Percentiles rank a stretch among this genome's conserved stretches.
These are phyloP conservation scores for Pyropia yezoensis DNA, from an alignment of 23 red algal species.

Conservation along the genomic window DNA sequence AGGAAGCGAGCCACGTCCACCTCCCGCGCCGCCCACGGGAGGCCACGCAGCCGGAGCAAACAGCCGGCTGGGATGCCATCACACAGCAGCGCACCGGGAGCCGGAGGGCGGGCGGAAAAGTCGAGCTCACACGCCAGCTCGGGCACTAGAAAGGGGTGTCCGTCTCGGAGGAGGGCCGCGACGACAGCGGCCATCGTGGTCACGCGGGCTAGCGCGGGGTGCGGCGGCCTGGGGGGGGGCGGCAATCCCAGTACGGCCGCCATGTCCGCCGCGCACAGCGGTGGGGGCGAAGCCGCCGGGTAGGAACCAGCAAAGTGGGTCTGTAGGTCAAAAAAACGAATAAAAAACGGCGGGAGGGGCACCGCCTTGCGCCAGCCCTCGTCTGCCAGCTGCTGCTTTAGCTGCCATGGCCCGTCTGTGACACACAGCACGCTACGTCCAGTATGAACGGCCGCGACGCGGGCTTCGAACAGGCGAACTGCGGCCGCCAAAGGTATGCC, in stretches of 20 bases:
- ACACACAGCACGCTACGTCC: conserved; percentile 25
- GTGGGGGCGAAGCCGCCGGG: conserved; percentile 28
- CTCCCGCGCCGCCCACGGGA: conserved; percentile 78
- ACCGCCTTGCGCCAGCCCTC: conserved; percentile 68
- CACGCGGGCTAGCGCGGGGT: conserved; percentile 8
- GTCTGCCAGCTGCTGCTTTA: conserved; percentile 35
- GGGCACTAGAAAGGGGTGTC: conserved; percentile 36
- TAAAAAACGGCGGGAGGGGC: conserved; percentile 42
- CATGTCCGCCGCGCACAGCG: neutral
- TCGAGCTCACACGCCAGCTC: conserved; percentile 20
- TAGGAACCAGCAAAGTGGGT: conserved; percentile 63
- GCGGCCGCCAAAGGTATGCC: no score
- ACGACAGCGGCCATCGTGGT: conserved; percentile 38
- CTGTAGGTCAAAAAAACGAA: conserved; percentile 52
- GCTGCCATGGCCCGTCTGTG: conserved; percentile 72
- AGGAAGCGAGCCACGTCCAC: conserved; percentile 71
- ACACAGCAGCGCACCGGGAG: conserved; percentile 49
- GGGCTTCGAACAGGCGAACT: no score
- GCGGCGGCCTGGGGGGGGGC: conserved; percentile 21
- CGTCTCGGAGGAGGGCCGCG: conserved; percentile 29
- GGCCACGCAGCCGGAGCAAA: conserved; percentile 76
- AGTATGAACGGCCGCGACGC: no score
- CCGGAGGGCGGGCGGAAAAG: neutral
- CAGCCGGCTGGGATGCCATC: conserved; percentile 61
- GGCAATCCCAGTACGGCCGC: conserved; percentile 39